phyloP scores from a whole-genome alignment of 805 yeast species.

The Cyberlindnera xylosilytica region DNA sequence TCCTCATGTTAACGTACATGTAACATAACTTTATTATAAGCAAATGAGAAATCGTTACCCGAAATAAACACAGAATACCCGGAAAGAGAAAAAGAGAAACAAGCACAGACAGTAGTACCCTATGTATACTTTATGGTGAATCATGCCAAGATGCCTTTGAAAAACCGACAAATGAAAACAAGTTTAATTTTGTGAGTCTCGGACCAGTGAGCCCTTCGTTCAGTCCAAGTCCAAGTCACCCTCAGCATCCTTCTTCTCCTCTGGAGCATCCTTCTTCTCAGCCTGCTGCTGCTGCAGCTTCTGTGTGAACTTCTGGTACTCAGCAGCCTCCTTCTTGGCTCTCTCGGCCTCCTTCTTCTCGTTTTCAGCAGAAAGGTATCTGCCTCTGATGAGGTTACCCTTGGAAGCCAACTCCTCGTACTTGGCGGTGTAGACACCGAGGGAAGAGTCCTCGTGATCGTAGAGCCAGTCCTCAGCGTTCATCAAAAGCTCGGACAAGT shows the following conservation, averaged over 20 bases:
- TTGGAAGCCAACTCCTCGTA: slow-evolving; percentile 94
- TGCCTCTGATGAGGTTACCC: slow-evolving; percentile 94
- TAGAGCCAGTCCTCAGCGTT: slow-evolving; percentile 98
- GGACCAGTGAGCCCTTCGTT: neutral
- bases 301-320: slow-evolving; percentile 39
- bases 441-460: slow-evolving; percentile 94
- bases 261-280: slow-evolving; percentile 18
- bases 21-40: too few species aligned
- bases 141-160: neutral
- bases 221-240: slow-evolving; percentile 40
- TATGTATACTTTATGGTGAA: neutral
- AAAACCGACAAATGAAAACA: neutral
- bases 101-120: neutral
- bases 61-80: slow-evolving; percentile 3
- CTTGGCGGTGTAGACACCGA: slow-evolving; percentile 96
- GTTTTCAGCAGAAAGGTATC: slow-evolving; percentile 91
- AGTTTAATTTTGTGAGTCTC: neutral
- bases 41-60: too few species aligned
- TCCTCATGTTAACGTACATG: too few species aligned
- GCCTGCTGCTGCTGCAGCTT: slow-evolving; percentile 31
- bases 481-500: slow-evolving; percentile 65
- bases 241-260: slow-evolving; percentile 33
- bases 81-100: neutral
- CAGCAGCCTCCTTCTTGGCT: slow-evolving; percentile 84
- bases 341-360: slow-evolving; percentile 88